Evolutionary conservation across 2,329 filamentous ascomycete genomes (phyloP).

Genomic region (Pseudogymnoascus sp.): DNA sequence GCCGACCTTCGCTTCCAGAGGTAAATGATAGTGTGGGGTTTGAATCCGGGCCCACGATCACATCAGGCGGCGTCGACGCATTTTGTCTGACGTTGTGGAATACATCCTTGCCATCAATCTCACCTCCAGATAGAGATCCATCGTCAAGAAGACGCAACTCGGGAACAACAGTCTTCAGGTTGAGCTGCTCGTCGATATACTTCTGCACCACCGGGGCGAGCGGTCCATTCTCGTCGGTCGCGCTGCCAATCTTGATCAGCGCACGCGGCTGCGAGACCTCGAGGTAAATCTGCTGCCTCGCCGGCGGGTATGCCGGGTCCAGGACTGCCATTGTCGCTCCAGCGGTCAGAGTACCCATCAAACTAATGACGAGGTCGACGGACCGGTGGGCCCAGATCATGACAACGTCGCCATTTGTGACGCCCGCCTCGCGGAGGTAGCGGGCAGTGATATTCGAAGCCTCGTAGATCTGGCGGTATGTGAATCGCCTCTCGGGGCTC

Average conservation of each 20-base stretch:
- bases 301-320: slow-evolving; percentile 75
- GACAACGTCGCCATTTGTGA: slow-evolving; percentile 75
- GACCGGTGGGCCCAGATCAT: slow-evolving; percentile 85
- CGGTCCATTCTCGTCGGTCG: slow-evolving; percentile 58
- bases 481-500: slow-evolving; percentile 59
- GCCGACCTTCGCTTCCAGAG: slow-evolving; percentile 65
- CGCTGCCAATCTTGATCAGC: slow-evolving; percentile 65
- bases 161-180: slow-evolving; percentile 67
- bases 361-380: slow-evolving; percentile 67
- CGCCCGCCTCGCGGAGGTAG: slow-evolving; percentile 65
- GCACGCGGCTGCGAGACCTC: slow-evolving; percentile 69
- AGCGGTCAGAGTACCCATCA: slow-evolving; percentile 63
- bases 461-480: slow-evolving; percentile 80
- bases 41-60: slow-evolving; percentile 80
- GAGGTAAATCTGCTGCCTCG: slow-evolving; percentile 73
- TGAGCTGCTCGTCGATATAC: slow-evolving; percentile 66
- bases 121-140: slow-evolving; percentile 64
- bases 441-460: slow-evolving; percentile 73
- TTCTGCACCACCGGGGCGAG: slow-evolving; percentile 47
- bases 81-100: slow-evolving; percentile 43
- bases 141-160: slow-evolving; percentile 63
- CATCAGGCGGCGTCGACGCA: slow-evolving; percentile 50
- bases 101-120: slow-evolving; percentile 56
- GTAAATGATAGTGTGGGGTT: slow-evolving; percentile 70
- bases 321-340: slow-evolving; percentile 54